These are phyloP conservation scores for Leucocoprinus leucothites DNA, from an alignment of 768 basidiomycete species.

Conservation along the genomic window DNA sequence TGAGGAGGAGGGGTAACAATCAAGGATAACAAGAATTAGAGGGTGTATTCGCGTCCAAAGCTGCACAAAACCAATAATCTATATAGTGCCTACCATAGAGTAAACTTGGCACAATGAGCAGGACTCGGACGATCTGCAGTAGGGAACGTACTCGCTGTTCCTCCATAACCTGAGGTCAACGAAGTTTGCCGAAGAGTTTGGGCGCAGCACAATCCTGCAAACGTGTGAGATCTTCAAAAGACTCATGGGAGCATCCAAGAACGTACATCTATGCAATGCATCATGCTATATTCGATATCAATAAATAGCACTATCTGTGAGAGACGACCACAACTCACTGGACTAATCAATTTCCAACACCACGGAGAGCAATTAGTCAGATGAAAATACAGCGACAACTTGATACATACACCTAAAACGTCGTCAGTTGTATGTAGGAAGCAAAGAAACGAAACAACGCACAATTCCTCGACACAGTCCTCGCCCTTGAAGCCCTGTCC, in stretches of 20 bases:
- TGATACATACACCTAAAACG: slow-evolving; percentile 29
- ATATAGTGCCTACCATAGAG: too few relatives aligned
- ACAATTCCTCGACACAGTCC: slow-evolving; percentile 93
- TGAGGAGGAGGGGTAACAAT: too few relatives aligned
- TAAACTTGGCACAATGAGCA: too few relatives aligned
- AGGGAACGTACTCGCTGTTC: too few relatives aligned
- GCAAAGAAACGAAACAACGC: slow-evolving; percentile 29
- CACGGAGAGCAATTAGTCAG: slow-evolving; percentile 9
- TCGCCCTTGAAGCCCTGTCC: slow-evolving; percentile 88
- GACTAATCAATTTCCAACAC: slow-evolving; percentile 33
- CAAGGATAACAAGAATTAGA: too few relatives aligned
- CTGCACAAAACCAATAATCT: too few relatives aligned
- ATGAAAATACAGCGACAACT: slow-evolving; percentile 9
- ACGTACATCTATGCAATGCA: slow-evolving; percentile 90
- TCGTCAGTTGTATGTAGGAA: slow-evolving; percentile 10
- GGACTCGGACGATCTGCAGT: too few relatives aligned
- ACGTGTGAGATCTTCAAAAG: slow-evolving; percentile 36
- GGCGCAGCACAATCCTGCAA: slow-evolving; percentile 58
- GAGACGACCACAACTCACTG: slow-evolving; percentile 49
- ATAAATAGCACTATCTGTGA: not conserved
- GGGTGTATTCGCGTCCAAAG: too few relatives aligned
- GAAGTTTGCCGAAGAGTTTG: slow-evolving; percentile 77
- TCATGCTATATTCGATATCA: slow-evolving; percentile 52
- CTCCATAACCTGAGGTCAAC: slow-evolving; percentile 14
- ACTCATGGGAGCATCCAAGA: not conserved